Evolutionary conservation across 73 alveolate genomes (phyloP), one percentile per base, ranked within the genome.

Genomic region (Paramecium pentaurelia): DNA sequence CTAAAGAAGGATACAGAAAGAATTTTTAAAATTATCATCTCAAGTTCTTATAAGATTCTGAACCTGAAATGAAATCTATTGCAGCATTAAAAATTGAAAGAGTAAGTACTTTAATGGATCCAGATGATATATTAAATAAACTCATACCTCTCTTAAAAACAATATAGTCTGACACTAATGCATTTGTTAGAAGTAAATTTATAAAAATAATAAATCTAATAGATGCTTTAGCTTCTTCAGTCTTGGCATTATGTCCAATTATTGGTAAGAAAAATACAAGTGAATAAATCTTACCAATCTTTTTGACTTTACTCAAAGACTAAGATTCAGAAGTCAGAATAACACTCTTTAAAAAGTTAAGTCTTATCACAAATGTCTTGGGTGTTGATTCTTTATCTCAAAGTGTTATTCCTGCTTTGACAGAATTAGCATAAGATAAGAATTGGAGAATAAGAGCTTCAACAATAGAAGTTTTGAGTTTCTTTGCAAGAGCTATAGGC

Each of bases 361-460:
- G 88, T 60, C 60, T 71, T 18, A 89, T 89, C 9, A 89, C 94
- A 3, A 89, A 83, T 8, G 92, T 89, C 0, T 38, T 89, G 32
- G 94, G 94, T 1, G 88, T 89, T 45, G 94, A 89, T 45, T 40
- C 92, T n/a, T 88, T 89, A 12, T 89, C 94, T 10, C 42, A 89
- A 89, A 60, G 77, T 47, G 88, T 89, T 36, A 83, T 89, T 45
- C 94, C 94, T 20, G 94, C 94, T 18, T 71, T 89, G 14, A 89
- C 94, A 10, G 94, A 89, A 47, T 71, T 89, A 25, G 94, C 94
- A 38, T 47, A 89, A 70, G 94, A 89, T 89, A 89, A 89, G 58
- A 89, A 89, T 51, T 89, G 94, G 94, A 89, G 94, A 89, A 89
- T 89, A 5, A 68, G 94, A 30, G 86, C 92, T 11, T 89, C 94